These are phyloP conservation scores for Aspergillus quadrilineatus DNA, from an alignment of 2,329 filamentous ascomycete genomes.

Conservation along the genomic window DNA sequence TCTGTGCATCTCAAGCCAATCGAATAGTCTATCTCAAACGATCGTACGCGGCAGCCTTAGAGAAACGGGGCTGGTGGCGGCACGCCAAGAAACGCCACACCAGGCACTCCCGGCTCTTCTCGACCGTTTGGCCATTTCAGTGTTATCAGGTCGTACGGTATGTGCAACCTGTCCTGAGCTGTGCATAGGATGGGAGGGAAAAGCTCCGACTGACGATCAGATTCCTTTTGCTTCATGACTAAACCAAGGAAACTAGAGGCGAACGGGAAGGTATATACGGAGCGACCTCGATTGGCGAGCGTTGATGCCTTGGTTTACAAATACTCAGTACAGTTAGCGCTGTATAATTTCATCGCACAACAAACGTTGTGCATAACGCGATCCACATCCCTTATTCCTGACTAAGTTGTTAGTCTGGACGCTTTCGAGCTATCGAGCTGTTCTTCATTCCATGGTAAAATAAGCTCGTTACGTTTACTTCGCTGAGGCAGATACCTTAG, in stretches of 20 bases:
- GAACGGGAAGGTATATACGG: too few species aligned
- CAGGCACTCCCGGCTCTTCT: slow-evolving; percentile 16
- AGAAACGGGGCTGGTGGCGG: slow-evolving; percentile 11
- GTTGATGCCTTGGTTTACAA: too few species aligned
- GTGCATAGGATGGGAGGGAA: neutral
- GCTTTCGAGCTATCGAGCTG: too few species aligned
- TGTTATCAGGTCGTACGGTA: neutral
- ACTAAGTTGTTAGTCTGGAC: too few species aligned
- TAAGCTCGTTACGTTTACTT: too few species aligned
- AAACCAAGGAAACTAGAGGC: neutral
- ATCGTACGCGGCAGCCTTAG: neutral
- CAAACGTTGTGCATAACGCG: too few species aligned
- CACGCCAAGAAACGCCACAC: slow-evolving; percentile 22
- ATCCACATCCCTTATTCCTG: too few species aligned
- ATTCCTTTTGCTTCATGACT: neutral
- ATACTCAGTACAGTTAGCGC: too few species aligned
- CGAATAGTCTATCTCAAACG: neutral
- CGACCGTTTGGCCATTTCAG: neutral
- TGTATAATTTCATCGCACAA: too few species aligned
- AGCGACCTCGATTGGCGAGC: too few species aligned
- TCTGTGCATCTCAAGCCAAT: slow-evolving; percentile 8
- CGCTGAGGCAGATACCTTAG: too few species aligned
- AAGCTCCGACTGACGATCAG: neutral
- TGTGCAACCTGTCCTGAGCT: neutral
- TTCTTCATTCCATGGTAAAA: too few species aligned